Percentiles rank a stretch among this genome's conserved stretches.
These are phyloP conservation scores for Populus hybrid DNA, from an alignment of 441 rosid genomes.

Conservation along the genomic window DNA sequence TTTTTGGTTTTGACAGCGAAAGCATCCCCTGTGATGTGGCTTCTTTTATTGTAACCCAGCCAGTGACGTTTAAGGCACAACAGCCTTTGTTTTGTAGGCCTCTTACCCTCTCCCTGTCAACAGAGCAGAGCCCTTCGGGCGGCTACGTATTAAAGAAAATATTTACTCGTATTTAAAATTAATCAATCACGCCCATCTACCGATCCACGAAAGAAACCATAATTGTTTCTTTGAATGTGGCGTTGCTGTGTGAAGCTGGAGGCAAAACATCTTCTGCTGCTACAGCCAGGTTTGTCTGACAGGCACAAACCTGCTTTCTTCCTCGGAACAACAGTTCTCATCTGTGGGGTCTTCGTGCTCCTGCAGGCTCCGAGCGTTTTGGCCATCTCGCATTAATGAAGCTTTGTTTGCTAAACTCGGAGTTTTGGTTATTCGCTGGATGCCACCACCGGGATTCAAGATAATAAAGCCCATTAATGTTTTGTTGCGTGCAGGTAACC, in stretches of 20 bases:
- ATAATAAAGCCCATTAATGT: background rate
- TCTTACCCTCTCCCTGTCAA: background rate
- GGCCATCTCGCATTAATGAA: background rate
- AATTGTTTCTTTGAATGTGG: background rate
- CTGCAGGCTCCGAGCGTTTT: background rate
- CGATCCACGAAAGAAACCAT: background rate
- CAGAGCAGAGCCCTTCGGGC: conserved; percentile 1
- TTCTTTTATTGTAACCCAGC: background rate
- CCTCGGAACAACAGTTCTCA: background rate
- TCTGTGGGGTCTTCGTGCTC: background rate
- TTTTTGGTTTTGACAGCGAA: background rate
- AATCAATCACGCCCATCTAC: conserved; percentile 4
- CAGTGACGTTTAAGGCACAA: conserved; percentile 17
- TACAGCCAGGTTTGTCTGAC: background rate
- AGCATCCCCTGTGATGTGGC: background rate
- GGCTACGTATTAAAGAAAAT: background rate
- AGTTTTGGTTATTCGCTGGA: background rate
- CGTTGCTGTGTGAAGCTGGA: background rate
- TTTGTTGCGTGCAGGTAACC: background rate
- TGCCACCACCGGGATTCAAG: background rate
- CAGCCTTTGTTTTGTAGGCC: background rate
- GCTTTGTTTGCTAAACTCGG: background rate
- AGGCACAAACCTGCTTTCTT: background rate
- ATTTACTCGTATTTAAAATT: conserved; percentile 16
- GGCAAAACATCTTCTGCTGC: background rate